Percentiles rank a stretch among this genome's conserved stretches.
Evolutionary conservation across 495 filamentous ascomycete species (phyloP).

Genomic region (Penicilliopsis zonata): DNA sequence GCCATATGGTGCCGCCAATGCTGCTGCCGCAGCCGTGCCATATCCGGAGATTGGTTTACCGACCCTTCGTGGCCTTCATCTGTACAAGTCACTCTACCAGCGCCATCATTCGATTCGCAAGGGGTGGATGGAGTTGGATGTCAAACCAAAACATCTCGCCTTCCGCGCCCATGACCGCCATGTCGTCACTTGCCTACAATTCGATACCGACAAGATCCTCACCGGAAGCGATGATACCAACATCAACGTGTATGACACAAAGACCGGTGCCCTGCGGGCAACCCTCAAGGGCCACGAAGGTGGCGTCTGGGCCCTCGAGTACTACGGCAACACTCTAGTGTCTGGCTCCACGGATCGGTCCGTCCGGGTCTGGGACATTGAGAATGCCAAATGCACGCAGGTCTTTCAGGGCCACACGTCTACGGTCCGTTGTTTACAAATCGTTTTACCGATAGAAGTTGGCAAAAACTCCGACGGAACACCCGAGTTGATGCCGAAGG

Average conservation of each 20-base stretch:
- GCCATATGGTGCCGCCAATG: constrained; percentile 73
- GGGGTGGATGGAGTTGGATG: constrained; percentile 77
- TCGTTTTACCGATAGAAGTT: constrained; percentile 74
- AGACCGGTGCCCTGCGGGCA: constrained; percentile 73
- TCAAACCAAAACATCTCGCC: constrained; percentile 86
- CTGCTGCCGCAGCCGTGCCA: constrained; percentile 68
- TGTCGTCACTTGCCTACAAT: constrained; percentile 95
- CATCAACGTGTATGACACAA: constrained; percentile 97
- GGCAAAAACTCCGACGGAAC: constrained; percentile 61
- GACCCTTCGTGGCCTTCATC: constrained; percentile 67
- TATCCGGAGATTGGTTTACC: constrained; percentile 71
- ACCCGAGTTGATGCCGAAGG: constrained; percentile 76
- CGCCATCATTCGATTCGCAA: constrained; percentile 79
- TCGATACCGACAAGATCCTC: constrained; percentile 94
- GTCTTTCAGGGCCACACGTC: constrained; percentile 97
- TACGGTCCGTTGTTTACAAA: constrained; percentile 91
- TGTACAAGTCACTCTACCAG: constrained; percentile 94
- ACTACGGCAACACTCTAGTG: constrained; percentile 87
- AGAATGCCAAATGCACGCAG: constrained; percentile 79
- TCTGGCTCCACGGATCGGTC: constrained; percentile 95
- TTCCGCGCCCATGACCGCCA: constrained; percentile 92
- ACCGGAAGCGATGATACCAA: constrained; percentile 97
- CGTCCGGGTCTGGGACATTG: constrained; percentile 96
- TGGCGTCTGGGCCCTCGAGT: constrained; percentile 95
- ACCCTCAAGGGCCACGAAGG: constrained; percentile 89